Conservation (phyloP, 1,139 yeast species). For the Magnusiomyces paraingens region DNA sequence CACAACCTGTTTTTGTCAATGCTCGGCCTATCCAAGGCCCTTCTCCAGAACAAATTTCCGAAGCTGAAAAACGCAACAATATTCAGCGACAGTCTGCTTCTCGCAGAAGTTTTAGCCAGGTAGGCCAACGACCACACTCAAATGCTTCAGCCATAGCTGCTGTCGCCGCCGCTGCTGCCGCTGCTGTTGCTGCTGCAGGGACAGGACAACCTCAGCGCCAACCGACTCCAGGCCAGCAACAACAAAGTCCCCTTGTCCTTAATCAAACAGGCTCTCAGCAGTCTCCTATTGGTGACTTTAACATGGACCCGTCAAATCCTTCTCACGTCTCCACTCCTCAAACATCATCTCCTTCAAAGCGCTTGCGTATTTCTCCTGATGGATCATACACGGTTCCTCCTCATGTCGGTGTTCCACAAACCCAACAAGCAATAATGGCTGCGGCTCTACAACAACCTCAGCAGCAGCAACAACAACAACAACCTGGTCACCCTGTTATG, state of each 20-base stretch:
- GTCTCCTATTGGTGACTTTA: too few relatives aligned
- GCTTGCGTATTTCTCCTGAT: slow-evolving; percentile 36
- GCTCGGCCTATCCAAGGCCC: not conserved
- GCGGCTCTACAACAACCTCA: slow-evolving; percentile 18
- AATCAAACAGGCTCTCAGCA: too few relatives aligned
- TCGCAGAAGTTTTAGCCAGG: not conserved
- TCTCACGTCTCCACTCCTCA: slow-evolving; percentile 29
- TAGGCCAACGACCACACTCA: not conserved
- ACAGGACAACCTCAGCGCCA: too few relatives aligned
- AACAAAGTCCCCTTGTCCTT: too few relatives aligned
- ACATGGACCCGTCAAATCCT: slow-evolving; percentile 4
- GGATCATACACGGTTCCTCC: slow-evolving; percentile 25
- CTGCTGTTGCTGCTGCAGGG: too few relatives aligned
- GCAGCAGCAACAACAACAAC: slow-evolving; percentile 20
- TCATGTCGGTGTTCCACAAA: slow-evolving; percentile 8
- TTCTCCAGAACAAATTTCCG: not conserved
- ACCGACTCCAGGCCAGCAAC: too few relatives aligned
- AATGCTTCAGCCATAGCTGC: not conserved
- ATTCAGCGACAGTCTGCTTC: not conserved
- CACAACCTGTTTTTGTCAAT: not conserved
- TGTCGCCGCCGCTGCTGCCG: not conserved
- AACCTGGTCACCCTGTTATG: slow-evolving; percentile 1
- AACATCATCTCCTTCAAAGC: slow-evolving; percentile 31
- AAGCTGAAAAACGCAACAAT: not conserved
- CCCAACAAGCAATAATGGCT: slow-evolving; percentile 14